These are phyloP conservation scores for Pseudocercospora pini-densiflorae DNA, from an alignment of 2,329 filamentous ascomycete species.

Conservation along the genomic window DNA sequence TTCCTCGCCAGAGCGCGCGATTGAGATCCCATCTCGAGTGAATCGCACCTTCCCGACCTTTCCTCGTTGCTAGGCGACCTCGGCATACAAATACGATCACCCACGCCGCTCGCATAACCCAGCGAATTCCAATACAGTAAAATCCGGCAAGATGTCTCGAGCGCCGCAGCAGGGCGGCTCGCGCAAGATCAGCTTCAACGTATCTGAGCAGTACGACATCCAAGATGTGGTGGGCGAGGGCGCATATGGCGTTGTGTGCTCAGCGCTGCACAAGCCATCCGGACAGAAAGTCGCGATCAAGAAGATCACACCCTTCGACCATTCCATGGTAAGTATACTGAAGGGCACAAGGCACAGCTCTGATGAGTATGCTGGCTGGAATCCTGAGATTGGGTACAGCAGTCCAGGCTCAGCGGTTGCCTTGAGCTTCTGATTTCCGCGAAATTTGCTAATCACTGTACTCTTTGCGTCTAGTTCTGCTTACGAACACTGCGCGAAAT, in stretches of 20 bases:
- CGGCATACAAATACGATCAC: neutral
- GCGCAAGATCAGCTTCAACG: conserved; percentile 99
- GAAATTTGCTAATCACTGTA: neutral
- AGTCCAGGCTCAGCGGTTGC: neutral
- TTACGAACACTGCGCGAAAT: conserved; percentile 95
- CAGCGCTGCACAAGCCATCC: conserved; percentile 96
- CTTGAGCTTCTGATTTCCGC: neutral
- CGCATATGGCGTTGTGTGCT: conserved; percentile 98
- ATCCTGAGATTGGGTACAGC: neutral
- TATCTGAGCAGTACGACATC: conserved; percentile 99
- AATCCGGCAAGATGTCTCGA: conserved; percentile 28
- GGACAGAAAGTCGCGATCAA: conserved; percentile 99
- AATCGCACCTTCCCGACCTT: conserved; percentile 8
- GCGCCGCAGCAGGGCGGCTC: conserved; percentile 51
- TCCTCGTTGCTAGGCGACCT: conserved; percentile 8
- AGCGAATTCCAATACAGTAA: conserved; percentile 9
- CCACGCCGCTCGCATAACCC: neutral
- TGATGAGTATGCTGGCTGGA: neutral
- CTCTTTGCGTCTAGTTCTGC: conserved; percentile 28
- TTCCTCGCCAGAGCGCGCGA: neutral
- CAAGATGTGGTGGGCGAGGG: conserved; percentile 99
- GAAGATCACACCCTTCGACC: conserved; percentile 99
- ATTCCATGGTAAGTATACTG: conserved; percentile 48
- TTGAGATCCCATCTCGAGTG: neutral
- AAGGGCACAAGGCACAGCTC: neutral